A percentile compares a stretch with the other conserved stretches of the same genome.
These are phyloP conservation scores for Nidularia pulvinata DNA, from an alignment of 768 basidiomycete species.

Conservation along the genomic window DNA sequence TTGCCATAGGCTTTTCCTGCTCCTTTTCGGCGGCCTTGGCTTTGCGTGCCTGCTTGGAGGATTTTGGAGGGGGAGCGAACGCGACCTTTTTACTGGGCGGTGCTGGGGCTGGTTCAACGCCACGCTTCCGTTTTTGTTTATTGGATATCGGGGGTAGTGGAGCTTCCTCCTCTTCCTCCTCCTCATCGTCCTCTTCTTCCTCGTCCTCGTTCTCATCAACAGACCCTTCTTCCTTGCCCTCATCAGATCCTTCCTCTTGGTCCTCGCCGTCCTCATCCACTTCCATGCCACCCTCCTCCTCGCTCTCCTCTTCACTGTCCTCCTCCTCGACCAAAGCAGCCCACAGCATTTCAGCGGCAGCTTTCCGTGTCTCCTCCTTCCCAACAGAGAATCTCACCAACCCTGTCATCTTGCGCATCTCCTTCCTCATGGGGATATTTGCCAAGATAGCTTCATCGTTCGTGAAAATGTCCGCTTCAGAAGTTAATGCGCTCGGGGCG, in stretches of 20 bases:
- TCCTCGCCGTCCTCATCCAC: constrained; percentile 28
- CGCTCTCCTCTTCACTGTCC: constrained; percentile 24
- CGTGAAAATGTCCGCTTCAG: constrained; percentile 25
- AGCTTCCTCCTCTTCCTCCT: constrained; percentile 37
- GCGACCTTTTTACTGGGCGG: constrained; percentile 53
- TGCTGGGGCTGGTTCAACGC: constrained; percentile 17
- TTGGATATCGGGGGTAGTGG: constrained; percentile 23
- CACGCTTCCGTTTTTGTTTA: constrained; percentile 49
- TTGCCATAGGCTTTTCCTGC: constrained; percentile 22
- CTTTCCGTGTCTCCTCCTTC: constrained; percentile 34
- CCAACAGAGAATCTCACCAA: constrained; percentile 51
- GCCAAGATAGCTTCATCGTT: constrained; percentile 52
- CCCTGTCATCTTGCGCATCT: constrained; percentile 61
- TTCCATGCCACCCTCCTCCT: constrained; percentile 31
- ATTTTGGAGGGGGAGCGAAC: constrained; percentile 34
- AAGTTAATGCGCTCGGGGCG: constrained; percentile 6
- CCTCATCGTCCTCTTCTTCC: constrained; percentile 30
- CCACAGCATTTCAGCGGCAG: constrained; percentile 38
- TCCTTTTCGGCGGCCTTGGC: constrained; percentile 7
- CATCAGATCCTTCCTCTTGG: constrained; percentile 25
- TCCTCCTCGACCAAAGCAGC: constrained; percentile 36
- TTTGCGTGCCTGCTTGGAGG: constrained; percentile 11
- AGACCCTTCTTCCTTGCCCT: constrained; percentile 33
- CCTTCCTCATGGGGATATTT: constrained; percentile 54
- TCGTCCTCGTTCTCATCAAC: constrained; percentile 37